These are phyloP conservation scores for Euryodendron excelsum DNA, from an alignment of 148 eudicot genomes.

Conservation along the genomic window DNA sequence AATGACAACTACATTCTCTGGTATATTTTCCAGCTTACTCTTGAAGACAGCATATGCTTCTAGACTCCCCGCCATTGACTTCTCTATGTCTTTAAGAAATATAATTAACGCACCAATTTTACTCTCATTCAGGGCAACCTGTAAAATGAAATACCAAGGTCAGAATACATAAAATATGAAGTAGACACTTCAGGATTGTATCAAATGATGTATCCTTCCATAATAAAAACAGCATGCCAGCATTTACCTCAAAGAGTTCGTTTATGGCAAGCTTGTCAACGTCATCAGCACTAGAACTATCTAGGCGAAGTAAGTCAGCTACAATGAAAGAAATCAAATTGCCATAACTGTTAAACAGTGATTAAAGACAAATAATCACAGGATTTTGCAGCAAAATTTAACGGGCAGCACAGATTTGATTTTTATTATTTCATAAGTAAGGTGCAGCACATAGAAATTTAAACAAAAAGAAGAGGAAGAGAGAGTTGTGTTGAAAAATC, in stretches of 20 bases:
- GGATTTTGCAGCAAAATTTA: neutral
- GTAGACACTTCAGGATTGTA: neutral
- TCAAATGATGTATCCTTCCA: neutral
- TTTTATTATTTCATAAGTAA: too few species aligned
- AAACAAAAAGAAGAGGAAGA: neutral
- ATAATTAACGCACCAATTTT: constrained; percentile 62
- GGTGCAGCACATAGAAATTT: too few species aligned
- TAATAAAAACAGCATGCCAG: neutral
- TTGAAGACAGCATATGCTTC: constrained; percentile 65
- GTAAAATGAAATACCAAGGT: constrained; percentile 1
- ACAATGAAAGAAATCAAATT: constrained; percentile 21
- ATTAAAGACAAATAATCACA: neutral
- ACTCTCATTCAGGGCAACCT: constrained; percentile 71
- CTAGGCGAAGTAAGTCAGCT: constrained; percentile 77
- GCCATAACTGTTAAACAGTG: neutral
- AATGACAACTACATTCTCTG: constrained; percentile 74
- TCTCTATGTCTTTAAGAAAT: constrained; percentile 85
- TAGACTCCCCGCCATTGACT: constrained; percentile 63
- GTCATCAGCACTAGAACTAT: constrained; percentile 61
- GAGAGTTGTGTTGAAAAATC: constrained; percentile 4
- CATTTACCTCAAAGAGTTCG: constrained; percentile 83
- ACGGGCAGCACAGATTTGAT: neutral
- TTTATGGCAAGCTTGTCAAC: constrained; percentile 67
- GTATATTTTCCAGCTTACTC: constrained; percentile 67
- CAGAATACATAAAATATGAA: neutral